A percentile compares a stretch with the other conserved stretches of the same genome.
These are phyloP conservation scores for Epichloe sibirici DNA, from an alignment of 2,329 filamentous ascomycete species.

Conservation along the genomic window DNA sequence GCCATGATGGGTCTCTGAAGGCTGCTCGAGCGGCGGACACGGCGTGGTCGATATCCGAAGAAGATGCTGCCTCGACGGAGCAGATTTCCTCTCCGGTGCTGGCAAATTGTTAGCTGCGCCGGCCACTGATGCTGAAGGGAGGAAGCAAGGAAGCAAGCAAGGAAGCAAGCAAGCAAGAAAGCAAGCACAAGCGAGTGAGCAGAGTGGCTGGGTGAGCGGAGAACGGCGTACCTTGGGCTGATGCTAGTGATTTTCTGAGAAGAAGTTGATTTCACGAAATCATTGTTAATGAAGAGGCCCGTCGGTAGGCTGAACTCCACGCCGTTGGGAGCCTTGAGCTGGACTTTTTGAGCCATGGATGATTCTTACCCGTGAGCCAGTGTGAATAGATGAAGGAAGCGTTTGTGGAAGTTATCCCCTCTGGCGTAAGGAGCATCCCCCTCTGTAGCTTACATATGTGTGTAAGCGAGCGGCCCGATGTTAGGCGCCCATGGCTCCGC, in stretches of 20 bases:
- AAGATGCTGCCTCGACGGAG: slow-evolving; percentile 19
- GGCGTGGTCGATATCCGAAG: slow-evolving; percentile 21
- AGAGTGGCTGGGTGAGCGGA: too few species aligned
- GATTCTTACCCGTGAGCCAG: too few species aligned
- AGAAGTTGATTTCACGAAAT: slow-evolving; percentile 51
- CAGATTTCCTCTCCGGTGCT: slow-evolving; percentile 22
- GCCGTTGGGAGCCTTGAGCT: slow-evolving; percentile 42
- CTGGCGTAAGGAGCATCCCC: too few species aligned
- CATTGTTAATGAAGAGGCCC: slow-evolving; percentile 68
- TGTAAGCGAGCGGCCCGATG: too few species aligned
- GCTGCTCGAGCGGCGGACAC: slow-evolving; percentile 46
- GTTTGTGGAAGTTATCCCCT: too few species aligned
- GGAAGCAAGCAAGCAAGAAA: not conserved
- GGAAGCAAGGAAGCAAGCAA: not conserved
- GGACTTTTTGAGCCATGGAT: slow-evolving; percentile 3
- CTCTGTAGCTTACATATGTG: too few species aligned
- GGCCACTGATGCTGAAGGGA: not conserved
- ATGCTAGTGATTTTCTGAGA: slow-evolving; percentile 46
- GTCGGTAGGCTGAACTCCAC: slow-evolving; percentile 52
- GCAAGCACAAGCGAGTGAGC: not conserved
- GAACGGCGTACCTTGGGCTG: slow-evolving; percentile 31
- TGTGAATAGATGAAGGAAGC: too few species aligned
- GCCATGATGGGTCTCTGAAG: slow-evolving; percentile 56
- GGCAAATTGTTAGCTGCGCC: not conserved
- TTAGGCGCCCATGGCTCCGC: too few species aligned